A percentile compares a stretch with the other conserved stretches of the same genome.
Evolutionary conservation across 768 basidiomycete species (phyloP).

Genomic region (Boletus rubescentipes): DNA sequence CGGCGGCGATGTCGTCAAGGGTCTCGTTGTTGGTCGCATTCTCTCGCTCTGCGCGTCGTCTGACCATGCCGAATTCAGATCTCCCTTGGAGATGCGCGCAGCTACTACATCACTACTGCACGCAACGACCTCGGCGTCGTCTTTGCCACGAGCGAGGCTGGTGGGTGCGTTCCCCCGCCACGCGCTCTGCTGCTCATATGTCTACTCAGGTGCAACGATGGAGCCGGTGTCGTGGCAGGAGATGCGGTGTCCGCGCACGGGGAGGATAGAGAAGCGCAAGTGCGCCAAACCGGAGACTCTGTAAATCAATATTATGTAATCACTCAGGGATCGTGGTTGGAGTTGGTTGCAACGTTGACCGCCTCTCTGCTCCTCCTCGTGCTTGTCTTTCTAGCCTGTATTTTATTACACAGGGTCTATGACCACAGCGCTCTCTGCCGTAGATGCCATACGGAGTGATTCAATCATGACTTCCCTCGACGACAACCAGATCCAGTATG

Average conservation of each 20-base stretch:
- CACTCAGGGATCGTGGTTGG: conserved; percentile 17
- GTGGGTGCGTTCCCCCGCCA: conserved; percentile 37
- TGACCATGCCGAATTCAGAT: conserved; percentile 50
- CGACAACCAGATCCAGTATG: conserved; percentile 63
- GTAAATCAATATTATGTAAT: conserved; percentile 33
- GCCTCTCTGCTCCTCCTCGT: neutral
- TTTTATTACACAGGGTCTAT: conserved; percentile 34
- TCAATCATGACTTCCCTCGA: conserved; percentile 59
- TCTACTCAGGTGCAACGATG: conserved; percentile 66
- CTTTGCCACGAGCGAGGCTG: conserved; percentile 86
- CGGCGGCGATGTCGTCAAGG: conserved; percentile 87
- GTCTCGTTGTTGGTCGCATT: conserved; percentile 67
- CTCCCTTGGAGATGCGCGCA: conserved; percentile 87
- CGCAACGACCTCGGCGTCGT: conserved; percentile 90
- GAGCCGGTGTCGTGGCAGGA: conserved; percentile 88
- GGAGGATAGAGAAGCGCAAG: conserved; percentile 76
- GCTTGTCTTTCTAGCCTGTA: conserved; percentile 23
- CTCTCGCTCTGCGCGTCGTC: neutral
- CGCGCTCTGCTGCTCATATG: conserved; percentile 2
- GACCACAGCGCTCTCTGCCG: conserved; percentile 65
- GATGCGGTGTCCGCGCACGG: conserved; percentile 85
- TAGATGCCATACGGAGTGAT: conserved; percentile 58
- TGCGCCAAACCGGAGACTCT: conserved; percentile 80
- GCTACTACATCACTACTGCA: conserved; percentile 90
- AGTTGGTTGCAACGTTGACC: conserved; percentile 12